Evolutionary conservation across 768 basidiomycete species (phyloP).

Genomic region (Mycena filopes): DNA sequence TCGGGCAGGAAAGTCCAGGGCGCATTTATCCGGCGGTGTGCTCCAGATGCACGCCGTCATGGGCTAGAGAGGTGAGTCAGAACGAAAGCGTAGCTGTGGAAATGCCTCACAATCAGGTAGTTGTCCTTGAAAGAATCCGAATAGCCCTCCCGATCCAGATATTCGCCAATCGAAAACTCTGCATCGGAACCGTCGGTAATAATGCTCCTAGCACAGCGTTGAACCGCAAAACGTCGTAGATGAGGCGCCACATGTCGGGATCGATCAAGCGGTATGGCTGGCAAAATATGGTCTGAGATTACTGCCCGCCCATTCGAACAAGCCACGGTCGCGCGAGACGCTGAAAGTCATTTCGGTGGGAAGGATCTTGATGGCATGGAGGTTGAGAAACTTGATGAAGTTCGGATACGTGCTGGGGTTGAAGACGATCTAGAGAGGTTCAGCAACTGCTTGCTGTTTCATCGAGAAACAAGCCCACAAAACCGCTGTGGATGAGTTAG

Average conservation of each 20-base stretch:
- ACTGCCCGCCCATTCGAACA: conserved; percentile 83
- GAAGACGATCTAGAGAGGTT: conserved; percentile 68
- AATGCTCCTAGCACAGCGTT: conserved; percentile 72
- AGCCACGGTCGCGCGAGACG: conserved; percentile 75
- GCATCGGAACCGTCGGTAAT: conserved; percentile 48
- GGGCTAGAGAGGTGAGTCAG: conserved; percentile 54
- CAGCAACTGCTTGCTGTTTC: neutral
- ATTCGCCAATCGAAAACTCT: conserved; percentile 68
- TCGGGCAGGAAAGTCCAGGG: conserved; percentile 74
- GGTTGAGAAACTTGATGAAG: conserved; percentile 73
- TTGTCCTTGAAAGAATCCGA: conserved; percentile 76
- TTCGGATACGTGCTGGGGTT: conserved; percentile 84
- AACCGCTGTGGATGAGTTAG: conserved; percentile 54
- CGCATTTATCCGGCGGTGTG: conserved; percentile 76
- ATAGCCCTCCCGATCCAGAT: conserved; percentile 71
- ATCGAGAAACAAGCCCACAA: conserved; percentile 53
- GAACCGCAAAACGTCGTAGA: conserved; percentile 79
- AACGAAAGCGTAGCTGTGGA: conserved; percentile 3
- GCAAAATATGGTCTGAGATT: conserved; percentile 72
- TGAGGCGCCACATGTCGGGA: conserved; percentile 75
- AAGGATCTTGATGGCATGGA: conserved; percentile 58
- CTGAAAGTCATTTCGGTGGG: conserved; percentile 83
- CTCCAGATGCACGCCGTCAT: conserved; percentile 89
- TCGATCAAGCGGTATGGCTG: conserved; percentile 71
- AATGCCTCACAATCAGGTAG: conserved; percentile 71